Evolutionary conservation across 345 rosid genomes (phyloP).

Genomic region (Firmiana major): DNA sequence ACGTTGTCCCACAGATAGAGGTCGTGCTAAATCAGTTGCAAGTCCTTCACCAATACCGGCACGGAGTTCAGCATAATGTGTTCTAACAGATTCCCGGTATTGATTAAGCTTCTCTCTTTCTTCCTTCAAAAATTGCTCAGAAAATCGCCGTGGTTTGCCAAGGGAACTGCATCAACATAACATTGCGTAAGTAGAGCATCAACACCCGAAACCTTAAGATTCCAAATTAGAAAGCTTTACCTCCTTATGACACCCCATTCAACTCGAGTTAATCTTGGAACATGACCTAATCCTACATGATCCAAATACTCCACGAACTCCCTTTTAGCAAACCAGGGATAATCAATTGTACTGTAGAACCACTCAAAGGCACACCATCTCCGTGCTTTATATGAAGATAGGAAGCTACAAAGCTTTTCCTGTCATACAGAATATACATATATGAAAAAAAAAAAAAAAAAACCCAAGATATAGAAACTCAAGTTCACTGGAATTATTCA

Average conservation of each 20-base stretch:
- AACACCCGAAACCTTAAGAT: neutral
- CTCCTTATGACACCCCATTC: slow-evolving; percentile 94
- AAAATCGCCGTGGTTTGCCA: slow-evolving; percentile 79
- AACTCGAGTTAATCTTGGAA: slow-evolving; percentile 76
- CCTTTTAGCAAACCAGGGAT: slow-evolving; percentile 86
- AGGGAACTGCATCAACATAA: slow-evolving; percentile 58
- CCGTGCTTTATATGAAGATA: slow-evolving; percentile 47
- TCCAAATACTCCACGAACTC: slow-evolving; percentile 84
- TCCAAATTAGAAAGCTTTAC: slow-evolving; percentile 28
- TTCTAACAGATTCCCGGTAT: slow-evolving; percentile 74
- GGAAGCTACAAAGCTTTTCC: slow-evolving; percentile 63
- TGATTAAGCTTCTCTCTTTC: slow-evolving; percentile 72
- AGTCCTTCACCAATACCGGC: slow-evolving; percentile 69
- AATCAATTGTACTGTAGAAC: slow-evolving; percentile 82
- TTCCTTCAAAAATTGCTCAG: slow-evolving; percentile 71
- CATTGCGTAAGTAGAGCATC: slow-evolving; percentile 5
- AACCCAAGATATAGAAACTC: slow-evolving; percentile 19
- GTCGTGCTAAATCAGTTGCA: slow-evolving; percentile 76
- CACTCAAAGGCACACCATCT: slow-evolving; percentile 76
- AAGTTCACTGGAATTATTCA: slow-evolving; percentile 10
- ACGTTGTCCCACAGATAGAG: slow-evolving; percentile 71
- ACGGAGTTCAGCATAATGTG: slow-evolving; percentile 66
- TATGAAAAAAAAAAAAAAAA: slow-evolving; percentile 10
- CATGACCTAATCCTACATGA: slow-evolving; percentile 82
- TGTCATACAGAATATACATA: slow-evolving; percentile 26